These are phyloP conservation scores for Sarocladium kiliense DNA, from an alignment of 2,329 filamentous ascomycete genomes.

Conservation along the genomic window DNA sequence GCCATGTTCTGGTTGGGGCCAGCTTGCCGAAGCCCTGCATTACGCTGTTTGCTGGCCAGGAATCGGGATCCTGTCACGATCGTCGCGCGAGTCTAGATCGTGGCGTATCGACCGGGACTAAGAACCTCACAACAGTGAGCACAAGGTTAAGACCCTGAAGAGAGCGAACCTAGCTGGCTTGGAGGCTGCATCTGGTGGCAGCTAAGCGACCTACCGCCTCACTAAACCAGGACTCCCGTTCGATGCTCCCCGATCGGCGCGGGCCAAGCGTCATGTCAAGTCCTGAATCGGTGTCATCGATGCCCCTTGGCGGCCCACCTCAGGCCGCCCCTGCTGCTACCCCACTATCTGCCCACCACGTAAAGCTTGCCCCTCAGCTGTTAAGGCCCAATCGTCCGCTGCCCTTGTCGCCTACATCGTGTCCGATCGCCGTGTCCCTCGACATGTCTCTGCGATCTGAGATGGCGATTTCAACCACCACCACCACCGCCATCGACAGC, in stretches of 20 bases:
- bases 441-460: background rate
- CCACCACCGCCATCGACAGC: background rate
- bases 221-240: background rate
- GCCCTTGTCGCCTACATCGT: background rate
- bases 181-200: too few relatives aligned
- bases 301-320: background rate
- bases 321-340: background rate
- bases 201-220: too few relatives aligned
- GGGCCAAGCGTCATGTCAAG: background rate
- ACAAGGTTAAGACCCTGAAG: too few relatives aligned
- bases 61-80: background rate
- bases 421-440: slow-evolving; percentile 5
- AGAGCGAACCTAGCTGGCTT: too few relatives aligned
- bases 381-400: background rate
- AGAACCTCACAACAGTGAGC: too few relatives aligned
- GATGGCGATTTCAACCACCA: background rate
- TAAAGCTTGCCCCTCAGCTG: background rate
- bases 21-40: too few relatives aligned
- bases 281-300: slow-evolving; percentile 7
- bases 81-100: background rate
- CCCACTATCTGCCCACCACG: background rate
- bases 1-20: too few relatives aligned
- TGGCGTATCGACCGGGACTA: background rate
- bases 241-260: background rate
- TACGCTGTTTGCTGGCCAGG: too few relatives aligned